Evolutionary conservation across 140 eudicot species (phyloP).

Genomic region (Stevia rebaudiana): DNA sequence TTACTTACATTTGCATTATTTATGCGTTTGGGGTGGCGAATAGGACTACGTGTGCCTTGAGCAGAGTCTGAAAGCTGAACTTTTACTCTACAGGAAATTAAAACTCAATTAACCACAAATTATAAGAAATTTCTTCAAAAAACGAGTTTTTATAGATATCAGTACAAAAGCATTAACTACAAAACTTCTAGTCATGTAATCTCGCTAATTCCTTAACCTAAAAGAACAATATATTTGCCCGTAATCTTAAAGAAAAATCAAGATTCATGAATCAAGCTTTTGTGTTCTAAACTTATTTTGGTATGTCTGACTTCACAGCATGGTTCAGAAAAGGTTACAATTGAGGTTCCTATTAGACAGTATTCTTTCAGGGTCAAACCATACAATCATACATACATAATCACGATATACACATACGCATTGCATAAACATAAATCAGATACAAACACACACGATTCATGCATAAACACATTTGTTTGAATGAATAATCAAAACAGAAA

Average conservation of each 20-base stretch:
- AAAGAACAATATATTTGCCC: conserved; percentile 8
- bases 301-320: neutral
- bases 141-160: neutral
- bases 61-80: conserved; percentile 89
- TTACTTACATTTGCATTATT: conserved; percentile 54
- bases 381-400: conserved; percentile 5
- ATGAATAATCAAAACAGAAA: neutral
- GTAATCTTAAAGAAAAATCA: conserved; percentile 16
- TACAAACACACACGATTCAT: conserved; percentile 10
- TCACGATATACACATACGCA: conserved; percentile 2
- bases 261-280: conserved; percentile 18
- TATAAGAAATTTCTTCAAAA: neutral
- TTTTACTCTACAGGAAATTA: conserved; percentile 50
- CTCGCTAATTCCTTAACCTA: neutral
- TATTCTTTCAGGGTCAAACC: neutral
- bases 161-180: neutral
- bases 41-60: conserved; percentile 85
- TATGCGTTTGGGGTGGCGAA: conserved; percentile 57
- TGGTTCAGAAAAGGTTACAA: neutral
- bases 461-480: neutral
- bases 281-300: neutral
- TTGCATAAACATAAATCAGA: conserved; percentile 10
- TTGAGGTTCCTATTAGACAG: neutral
- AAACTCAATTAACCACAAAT: conserved; percentile 8
- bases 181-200: conserved; percentile 5